Percentiles rank a stretch among this genome's conserved stretches.
phyloP scores from a whole-genome alignment of 257 asterid species.

The Petunia secreta region DNA sequence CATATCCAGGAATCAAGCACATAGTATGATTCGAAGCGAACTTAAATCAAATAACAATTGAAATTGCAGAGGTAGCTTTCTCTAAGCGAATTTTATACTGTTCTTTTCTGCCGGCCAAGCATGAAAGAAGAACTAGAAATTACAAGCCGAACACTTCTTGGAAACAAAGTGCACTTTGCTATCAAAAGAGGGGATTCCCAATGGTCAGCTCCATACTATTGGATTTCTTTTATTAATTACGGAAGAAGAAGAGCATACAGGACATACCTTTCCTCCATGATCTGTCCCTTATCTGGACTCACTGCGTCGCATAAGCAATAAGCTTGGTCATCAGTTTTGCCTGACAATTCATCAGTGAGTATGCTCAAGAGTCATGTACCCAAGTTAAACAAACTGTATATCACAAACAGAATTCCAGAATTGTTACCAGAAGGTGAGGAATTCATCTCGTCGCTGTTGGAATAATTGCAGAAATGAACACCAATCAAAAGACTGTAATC shows the following conservation, averaged over 20 bases:
- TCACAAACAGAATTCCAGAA: constrained; percentile 21
- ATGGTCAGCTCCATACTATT: constrained; percentile 16
- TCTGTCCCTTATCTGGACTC: constrained; percentile 15
- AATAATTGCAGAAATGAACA: constrained; percentile 71
- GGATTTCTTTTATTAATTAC: not conserved
- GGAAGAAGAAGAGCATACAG: not conserved
- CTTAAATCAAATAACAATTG: not conserved
- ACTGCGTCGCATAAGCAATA: constrained; percentile 23
- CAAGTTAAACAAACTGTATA: not conserved
- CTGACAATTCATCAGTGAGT: constrained; percentile 2
- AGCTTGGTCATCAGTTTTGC: constrained; percentile 21
- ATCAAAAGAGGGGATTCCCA: not conserved
- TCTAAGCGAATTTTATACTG: not conserved
- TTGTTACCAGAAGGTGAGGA: constrained; percentile 12
- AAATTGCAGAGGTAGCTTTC: constrained; percentile 12
- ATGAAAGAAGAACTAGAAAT: constrained; percentile 17
- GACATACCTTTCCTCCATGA: constrained; percentile 23
- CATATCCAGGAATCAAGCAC: not conserved
- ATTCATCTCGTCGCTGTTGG: constrained; percentile 7
- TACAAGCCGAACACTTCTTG: not conserved
- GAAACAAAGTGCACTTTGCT: not conserved
- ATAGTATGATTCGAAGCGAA: not conserved
- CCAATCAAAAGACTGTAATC: constrained; percentile 89
- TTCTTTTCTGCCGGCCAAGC: not conserved
- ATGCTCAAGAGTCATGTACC: not conserved